These are phyloP conservation scores for Echeveria elegans DNA, from an alignment of 164 flowering plant genomes.

Conservation along the genomic window DNA sequence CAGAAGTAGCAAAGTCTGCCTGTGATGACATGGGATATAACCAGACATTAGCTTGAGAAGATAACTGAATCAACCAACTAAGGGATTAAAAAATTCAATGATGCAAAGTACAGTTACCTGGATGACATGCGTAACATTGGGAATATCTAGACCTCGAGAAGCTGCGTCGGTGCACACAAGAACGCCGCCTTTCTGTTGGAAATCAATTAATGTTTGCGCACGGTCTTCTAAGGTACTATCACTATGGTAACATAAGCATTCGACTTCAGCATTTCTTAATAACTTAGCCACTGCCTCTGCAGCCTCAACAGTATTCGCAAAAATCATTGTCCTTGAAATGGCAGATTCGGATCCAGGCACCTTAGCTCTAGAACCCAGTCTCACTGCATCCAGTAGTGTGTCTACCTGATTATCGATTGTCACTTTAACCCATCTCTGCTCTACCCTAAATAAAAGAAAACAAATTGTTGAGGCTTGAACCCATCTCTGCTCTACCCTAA, in stretches of 20 bases:
- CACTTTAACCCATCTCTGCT: slow-evolving; percentile 87
- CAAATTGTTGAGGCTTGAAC: too few species aligned
- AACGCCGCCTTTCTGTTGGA: slow-evolving; percentile 69
- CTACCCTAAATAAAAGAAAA: slow-evolving; percentile 48
- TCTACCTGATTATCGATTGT: slow-evolving; percentile 73
- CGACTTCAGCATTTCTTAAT: slow-evolving; percentile 49
- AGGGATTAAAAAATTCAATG: neutral
- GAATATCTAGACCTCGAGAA: slow-evolving; percentile 92
- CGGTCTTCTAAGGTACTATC: slow-evolving; percentile 66
- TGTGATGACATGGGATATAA: slow-evolving; percentile 18
- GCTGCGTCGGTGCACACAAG: slow-evolving; percentile 99
- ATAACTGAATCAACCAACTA: neutral
- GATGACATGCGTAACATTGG: slow-evolving; percentile 84
- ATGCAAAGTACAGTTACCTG: slow-evolving; percentile 42
- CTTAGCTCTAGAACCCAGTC: slow-evolving; percentile 22
- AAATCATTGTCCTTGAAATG: slow-evolving; percentile 74
- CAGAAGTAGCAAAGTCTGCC: slow-evolving; percentile 97
- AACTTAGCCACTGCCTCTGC: slow-evolving; percentile 80
- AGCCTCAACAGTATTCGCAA: slow-evolving; percentile 95
- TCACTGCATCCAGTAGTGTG: slow-evolving; percentile 70
- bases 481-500: slow-evolving; percentile 87
- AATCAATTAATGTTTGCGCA: slow-evolving; percentile 44
- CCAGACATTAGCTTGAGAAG: neutral
- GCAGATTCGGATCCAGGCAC: slow-evolving; percentile 18
- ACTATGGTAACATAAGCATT: slow-evolving; percentile 69